Conservation (phyloP, 2,329 filamentous ascomycete genomes). For the Pseudopyricularia cyperi region DNA sequence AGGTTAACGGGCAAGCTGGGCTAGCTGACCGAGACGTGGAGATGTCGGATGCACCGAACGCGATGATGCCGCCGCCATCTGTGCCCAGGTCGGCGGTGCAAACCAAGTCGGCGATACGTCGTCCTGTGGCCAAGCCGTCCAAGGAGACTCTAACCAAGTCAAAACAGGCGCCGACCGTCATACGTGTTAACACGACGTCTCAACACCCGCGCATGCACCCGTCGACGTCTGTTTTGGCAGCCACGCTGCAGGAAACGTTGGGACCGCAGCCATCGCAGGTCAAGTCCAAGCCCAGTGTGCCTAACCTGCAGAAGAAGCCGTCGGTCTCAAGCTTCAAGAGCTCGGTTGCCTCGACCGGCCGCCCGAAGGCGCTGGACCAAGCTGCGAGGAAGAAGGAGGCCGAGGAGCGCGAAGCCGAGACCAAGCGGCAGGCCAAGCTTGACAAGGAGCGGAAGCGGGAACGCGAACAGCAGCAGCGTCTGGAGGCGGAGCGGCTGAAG, state of each 20-base stretch:
- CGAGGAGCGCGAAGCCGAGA: conserved; percentile 67
- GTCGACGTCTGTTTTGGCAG: conserved; percentile 42
- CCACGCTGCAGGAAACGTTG: conserved; percentile 44
- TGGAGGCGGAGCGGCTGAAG: conserved; percentile 21
- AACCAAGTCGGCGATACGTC: conserved; percentile 38
- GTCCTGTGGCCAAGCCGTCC: conserved; percentile 43
- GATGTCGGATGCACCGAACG: conserved; percentile 39
- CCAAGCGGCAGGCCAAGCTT: conserved; percentile 68
- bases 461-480: conserved; percentile 25
- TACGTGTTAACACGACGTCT: conserved; percentile 55
- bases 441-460: conserved; percentile 64
- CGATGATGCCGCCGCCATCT: conserved; percentile 46
- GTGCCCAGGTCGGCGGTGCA: conserved; percentile 38
- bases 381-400: conserved; percentile 74
- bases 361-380: conserved; percentile 59
- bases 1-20: conserved; percentile 24
- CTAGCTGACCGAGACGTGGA: conserved; percentile 32
- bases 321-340: conserved; percentile 50
- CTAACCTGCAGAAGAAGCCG: conserved; percentile 46
- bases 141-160: conserved; percentile 45
- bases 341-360: conserved; percentile 47
- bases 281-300: conserved; percentile 54
- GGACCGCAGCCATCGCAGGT: conserved; percentile 26
- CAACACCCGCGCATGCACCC: conserved; percentile 48
- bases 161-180: conserved; percentile 59